Conservation (phyloP, 129 eudicot species). For the Calendula officinalis region DNA sequence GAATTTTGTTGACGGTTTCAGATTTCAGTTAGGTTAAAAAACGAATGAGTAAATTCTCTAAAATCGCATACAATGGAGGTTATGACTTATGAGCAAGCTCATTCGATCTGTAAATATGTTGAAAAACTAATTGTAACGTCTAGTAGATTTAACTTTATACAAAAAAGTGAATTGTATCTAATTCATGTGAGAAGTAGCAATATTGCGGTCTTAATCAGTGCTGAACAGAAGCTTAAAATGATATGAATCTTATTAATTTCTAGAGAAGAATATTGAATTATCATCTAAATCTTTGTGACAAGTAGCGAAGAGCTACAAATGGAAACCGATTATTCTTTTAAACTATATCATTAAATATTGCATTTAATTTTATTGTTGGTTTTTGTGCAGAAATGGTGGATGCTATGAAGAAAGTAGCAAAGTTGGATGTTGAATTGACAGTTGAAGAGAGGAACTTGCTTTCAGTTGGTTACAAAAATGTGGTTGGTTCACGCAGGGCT, state of each 20-base stretch:
- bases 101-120: conserved; percentile 25
- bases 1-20: conserved; percentile 5
- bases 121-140: not conserved
- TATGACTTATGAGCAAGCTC: conserved; percentile 10
- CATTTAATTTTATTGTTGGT: not conserved
- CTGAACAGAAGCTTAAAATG: not conserved
- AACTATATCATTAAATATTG: not conserved
- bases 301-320: not conserved
- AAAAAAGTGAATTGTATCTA: conserved; percentile 3
- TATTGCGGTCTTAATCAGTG: not conserved
- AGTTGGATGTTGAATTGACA: conserved; percentile 71
- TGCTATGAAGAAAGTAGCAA: conserved; percentile 81
- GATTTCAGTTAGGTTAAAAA: not conserved
- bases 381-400: conserved; percentile 80
- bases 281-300: conserved; percentile 7
- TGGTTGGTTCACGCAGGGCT: conserved; percentile 83
- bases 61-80: not conserved
- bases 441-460: conserved; percentile 88
- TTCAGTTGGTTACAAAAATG: conserved; percentile 91
- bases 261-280: not conserved
- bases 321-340: not conserved
- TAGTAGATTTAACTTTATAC: not conserved
- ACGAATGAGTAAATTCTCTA: not conserved
- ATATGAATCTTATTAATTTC: too few relatives aligned
- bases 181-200: conserved; percentile 1